A percentile compares a stretch with the other conserved stretches of the same genome.
Conservation (phyloP, 2,329 filamentous ascomycete species). For the Xylaria sp. region DNA sequence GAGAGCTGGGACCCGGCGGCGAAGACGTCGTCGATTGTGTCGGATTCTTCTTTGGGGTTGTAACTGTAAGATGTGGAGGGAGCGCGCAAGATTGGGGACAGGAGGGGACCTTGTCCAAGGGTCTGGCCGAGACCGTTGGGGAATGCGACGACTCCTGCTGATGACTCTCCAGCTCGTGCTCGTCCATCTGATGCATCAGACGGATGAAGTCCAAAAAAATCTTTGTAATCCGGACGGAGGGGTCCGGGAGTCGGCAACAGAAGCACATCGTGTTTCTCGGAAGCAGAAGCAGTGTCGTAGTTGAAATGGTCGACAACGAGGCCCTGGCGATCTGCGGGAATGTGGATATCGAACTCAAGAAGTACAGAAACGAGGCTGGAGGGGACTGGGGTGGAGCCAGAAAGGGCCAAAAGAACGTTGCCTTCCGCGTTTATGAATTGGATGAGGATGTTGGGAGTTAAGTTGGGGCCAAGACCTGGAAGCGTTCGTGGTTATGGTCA, state of each 20-base stretch:
- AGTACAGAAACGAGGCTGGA: constrained; percentile 81
- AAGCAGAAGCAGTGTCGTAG: constrained; percentile 80
- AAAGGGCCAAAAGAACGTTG: constrained; percentile 89
- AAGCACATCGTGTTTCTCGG: constrained; percentile 89
- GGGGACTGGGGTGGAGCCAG: constrained; percentile 75
- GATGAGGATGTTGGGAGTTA: constrained; percentile 86
- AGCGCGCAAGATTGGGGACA: constrained; percentile 84
- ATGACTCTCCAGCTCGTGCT: neutral
- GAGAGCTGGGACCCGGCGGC: constrained; percentile 84
- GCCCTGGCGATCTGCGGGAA: constrained; percentile 86
- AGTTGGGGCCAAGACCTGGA: constrained; percentile 82
- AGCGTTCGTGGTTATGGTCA: constrained; percentile 7
- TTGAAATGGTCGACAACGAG: constrained; percentile 96
- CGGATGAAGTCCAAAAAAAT: constrained; percentile 77
- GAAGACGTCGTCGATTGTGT: constrained; percentile 81
- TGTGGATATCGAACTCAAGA: constrained; percentile 85
- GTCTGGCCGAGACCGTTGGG: constrained; percentile 83
- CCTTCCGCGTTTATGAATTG: constrained; percentile 92
- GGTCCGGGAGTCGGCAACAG: constrained; percentile 75
- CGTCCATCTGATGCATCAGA: constrained; percentile 43
- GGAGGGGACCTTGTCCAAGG: constrained; percentile 79
- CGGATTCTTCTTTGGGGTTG: constrained; percentile 86
- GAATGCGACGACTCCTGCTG: constrained; percentile 73
- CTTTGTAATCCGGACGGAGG: constrained; percentile 74
- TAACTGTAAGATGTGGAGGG: constrained; percentile 90